These are phyloP conservation scores for Zygoascus hellenicus DNA, from an alignment of 1,139 yeast species.

Conservation along the genomic window DNA sequence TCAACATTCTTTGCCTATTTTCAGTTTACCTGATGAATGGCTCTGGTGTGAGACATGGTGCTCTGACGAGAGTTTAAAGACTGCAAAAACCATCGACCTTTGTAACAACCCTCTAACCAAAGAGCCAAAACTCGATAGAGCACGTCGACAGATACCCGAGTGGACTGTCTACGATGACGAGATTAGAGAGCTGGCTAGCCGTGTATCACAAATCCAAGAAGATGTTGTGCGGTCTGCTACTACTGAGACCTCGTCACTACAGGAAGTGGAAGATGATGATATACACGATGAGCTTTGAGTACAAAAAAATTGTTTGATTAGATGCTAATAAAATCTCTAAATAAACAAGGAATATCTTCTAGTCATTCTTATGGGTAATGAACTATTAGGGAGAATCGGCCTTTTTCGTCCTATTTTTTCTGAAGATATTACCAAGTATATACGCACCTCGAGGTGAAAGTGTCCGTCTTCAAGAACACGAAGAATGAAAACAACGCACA, in stretches of 20 bases:
- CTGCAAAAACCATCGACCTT: constrained; percentile 74
- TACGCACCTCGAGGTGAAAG: too few relatives aligned
- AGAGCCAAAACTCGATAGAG: constrained; percentile 69
- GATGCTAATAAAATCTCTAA: too few relatives aligned
- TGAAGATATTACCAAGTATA: too few relatives aligned
- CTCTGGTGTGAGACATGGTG: constrained; percentile 96
- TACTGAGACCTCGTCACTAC: constrained; percentile 3
- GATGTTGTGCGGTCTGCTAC: constrained; percentile 9
- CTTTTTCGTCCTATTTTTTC: too few relatives aligned
- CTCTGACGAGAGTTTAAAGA: constrained; percentile 50
- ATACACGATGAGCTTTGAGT: constrained; percentile 31
- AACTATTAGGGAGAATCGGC: too few relatives aligned
- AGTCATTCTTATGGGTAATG: too few relatives aligned
- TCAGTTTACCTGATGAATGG: constrained; percentile 77
- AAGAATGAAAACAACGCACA: too few relatives aligned
- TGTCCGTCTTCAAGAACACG: too few relatives aligned
- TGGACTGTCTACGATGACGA: constrained; percentile 63
- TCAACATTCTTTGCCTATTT: constrained; percentile 61
- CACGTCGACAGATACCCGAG: constrained; percentile 69
- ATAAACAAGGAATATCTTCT: too few relatives aligned
- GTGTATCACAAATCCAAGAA: constrained; percentile 12
- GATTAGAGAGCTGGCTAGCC: constrained; percentile 35
- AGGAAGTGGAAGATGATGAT: constrained; percentile 19
- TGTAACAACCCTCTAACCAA: constrained; percentile 79
- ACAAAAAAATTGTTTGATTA: background rate